Percentiles rank a stretch among this genome's conserved stretches.
phyloP scores from a whole-genome alignment of 495 filamentous ascomycete genomes.

The Penicillium herquei region DNA sequence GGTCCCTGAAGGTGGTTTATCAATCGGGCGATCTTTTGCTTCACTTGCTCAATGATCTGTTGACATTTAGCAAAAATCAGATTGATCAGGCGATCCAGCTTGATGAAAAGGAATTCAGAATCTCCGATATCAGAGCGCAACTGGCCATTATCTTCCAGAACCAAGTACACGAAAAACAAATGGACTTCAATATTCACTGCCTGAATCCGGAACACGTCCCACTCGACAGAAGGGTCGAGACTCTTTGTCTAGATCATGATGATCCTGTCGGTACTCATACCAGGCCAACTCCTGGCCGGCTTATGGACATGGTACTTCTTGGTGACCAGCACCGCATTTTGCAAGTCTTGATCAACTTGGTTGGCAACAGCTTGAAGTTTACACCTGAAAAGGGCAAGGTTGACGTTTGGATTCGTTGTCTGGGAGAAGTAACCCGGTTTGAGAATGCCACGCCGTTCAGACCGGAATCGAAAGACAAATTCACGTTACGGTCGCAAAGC shows the following conservation, averaged over 20 bases:
- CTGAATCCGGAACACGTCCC: slow-evolving; percentile 23
- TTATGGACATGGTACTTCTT: slow-evolving; percentile 78
- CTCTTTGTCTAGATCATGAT: not conserved
- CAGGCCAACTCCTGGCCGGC: slow-evolving; percentile 39
- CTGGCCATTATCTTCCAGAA: slow-evolving; percentile 83
- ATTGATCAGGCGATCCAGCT: slow-evolving; percentile 75
- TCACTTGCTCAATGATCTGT: slow-evolving; percentile 83
- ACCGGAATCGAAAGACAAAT: slow-evolving; percentile 24
- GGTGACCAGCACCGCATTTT: slow-evolving; percentile 89
- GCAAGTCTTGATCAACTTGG: slow-evolving; percentile 88
- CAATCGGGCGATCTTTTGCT: slow-evolving; percentile 86
- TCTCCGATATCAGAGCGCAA: slow-evolving; percentile 77
- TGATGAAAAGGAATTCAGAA: slow-evolving; percentile 80
- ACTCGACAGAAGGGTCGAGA: no score
- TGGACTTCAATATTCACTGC: slow-evolving; percentile 69
- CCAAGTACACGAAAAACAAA: slow-evolving; percentile 75
- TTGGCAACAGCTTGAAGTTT: slow-evolving; percentile 91
- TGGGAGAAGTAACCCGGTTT: slow-evolving; percentile 10
- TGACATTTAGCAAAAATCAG: slow-evolving; percentile 93
- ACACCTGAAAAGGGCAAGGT: slow-evolving; percentile 77
- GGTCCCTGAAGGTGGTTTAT: slow-evolving; percentile 80
- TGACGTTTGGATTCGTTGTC: slow-evolving; percentile 69
- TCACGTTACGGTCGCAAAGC: not conserved
- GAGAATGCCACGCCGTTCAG: not conserved
- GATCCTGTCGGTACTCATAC: not conserved